These are phyloP conservation scores for Chaetothyriales sp. DNA, from an alignment of 2,329 filamentous ascomycete species.

Conservation along the genomic window DNA sequence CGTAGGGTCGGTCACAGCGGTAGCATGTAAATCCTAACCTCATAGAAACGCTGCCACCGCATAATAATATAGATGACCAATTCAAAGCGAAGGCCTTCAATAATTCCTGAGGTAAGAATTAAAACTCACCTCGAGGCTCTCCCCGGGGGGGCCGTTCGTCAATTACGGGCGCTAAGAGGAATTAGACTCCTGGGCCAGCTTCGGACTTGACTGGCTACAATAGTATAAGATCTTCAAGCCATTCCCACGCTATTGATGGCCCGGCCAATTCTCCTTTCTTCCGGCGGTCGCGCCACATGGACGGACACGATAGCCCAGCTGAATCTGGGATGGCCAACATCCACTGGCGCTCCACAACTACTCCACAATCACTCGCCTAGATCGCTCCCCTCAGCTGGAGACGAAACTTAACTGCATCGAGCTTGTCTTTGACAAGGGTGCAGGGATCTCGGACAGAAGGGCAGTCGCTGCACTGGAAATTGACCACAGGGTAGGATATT, in stretches of 20 bases:
- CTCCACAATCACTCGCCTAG: neutral
- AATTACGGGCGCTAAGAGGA: neutral
- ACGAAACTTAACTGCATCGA: neutral
- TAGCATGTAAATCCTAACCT: neutral
- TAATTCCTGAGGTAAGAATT: neutral
- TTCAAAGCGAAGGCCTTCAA: neutral
- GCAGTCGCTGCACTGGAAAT: neutral
- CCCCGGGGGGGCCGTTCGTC: neutral
- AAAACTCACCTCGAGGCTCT: neutral
- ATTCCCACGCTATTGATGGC: neutral
- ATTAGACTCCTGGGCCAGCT: neutral
- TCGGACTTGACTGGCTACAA: neutral
- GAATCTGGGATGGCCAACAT: neutral
- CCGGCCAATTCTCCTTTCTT: neutral
- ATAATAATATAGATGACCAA: neutral
- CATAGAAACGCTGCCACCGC: neutral
- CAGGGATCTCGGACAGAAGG: neutral
- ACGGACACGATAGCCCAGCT: neutral
- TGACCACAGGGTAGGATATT: neutral
- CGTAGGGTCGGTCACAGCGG: neutral
- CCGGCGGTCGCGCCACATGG: neutral
- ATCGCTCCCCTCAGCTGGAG: neutral
- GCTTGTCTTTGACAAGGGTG: neutral
- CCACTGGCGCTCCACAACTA: neutral
- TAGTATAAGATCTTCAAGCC: neutral